phyloP scores from a whole-genome alignment of 306 rosid genomes.

The Arachis hypogaea region DNA sequence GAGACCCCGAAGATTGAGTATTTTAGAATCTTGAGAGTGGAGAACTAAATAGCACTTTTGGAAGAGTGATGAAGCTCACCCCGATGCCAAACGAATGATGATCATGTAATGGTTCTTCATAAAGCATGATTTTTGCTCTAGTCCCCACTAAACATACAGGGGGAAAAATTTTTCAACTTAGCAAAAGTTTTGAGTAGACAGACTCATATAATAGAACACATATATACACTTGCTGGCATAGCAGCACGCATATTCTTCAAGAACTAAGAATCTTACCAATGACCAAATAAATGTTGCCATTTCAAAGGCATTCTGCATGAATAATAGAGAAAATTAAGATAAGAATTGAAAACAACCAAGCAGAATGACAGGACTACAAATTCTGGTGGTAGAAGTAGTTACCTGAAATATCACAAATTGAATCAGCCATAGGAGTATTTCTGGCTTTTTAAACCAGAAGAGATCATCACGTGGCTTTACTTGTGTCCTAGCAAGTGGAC shows the following conservation, averaged over 20 bases:
- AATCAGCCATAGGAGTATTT: slow-evolving; percentile 71
- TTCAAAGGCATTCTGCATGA: slow-evolving; percentile 89
- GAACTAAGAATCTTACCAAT: slow-evolving; percentile 64
- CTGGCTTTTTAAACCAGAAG: slow-evolving; percentile 93
- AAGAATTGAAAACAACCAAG: slow-evolving; percentile 27
- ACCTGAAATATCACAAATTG: slow-evolving; percentile 98
- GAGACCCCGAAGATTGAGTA: slow-evolving; percentile 22
- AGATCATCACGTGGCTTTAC: slow-evolving; percentile 86
- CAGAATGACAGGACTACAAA: slow-evolving; percentile 14
- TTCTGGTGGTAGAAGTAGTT: slow-evolving; percentile 6
- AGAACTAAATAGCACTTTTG: not conserved
- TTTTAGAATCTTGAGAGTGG: slow-evolving; percentile 23
- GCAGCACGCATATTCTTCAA: not conserved
- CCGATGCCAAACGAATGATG: slow-evolving; percentile 72
- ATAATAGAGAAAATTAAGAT: slow-evolving; percentile 15
- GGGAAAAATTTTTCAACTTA: too few relatives aligned
- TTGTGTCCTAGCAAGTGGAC: slow-evolving; percentile 63
- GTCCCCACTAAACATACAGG: slow-evolving; percentile 70
- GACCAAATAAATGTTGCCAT: slow-evolving; percentile 97
- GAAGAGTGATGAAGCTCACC: slow-evolving; percentile 55
- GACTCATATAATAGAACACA: not conserved
- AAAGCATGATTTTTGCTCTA: slow-evolving; percentile 72
- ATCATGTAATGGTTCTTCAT: slow-evolving; percentile 80
- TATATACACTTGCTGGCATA: not conserved
- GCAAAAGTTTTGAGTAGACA: not conserved